These are phyloP conservation scores for Camellia sinensis DNA, from an alignment of 148 eudicot species.

Conservation along the genomic window DNA sequence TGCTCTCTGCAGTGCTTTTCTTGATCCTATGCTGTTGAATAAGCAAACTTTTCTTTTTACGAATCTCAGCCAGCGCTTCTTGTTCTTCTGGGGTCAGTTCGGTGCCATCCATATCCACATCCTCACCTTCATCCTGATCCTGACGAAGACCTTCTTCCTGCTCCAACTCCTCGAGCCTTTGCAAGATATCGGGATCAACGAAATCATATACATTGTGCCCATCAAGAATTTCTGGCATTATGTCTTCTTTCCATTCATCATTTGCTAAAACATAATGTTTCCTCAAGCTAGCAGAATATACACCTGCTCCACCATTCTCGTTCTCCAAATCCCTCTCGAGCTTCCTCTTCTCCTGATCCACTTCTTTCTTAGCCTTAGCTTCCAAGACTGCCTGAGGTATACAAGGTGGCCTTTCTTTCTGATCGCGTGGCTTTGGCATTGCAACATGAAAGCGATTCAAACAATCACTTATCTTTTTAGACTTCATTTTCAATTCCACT, in stretches of 20 bases:
- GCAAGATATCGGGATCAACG: slow-evolving; percentile 76
- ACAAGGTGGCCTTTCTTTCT: slow-evolving; percentile 68
- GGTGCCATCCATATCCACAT: slow-evolving; percentile 76
- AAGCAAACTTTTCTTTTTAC: slow-evolving; percentile 76
- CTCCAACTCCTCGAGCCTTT: slow-evolving; percentile 82
- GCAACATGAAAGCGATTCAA: slow-evolving; percentile 92
- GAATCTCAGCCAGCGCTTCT: slow-evolving; percentile 62
- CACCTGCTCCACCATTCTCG: slow-evolving; percentile 96
- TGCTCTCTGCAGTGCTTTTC: slow-evolving; percentile 80
- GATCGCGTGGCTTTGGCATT: slow-evolving; percentile 79
- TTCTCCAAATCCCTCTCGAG: slow-evolving; percentile 80
- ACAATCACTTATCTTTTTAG: slow-evolving; percentile 86
- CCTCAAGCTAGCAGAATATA: slow-evolving; percentile 80
- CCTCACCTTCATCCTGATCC: slow-evolving; percentile 62
- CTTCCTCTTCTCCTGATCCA: slow-evolving; percentile 50
- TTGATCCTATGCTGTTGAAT: slow-evolving; percentile 78
- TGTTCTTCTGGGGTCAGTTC: slow-evolving; percentile 64
- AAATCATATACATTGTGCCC: slow-evolving; percentile 93
- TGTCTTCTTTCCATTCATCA: slow-evolving; percentile 88
- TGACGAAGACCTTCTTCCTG: slow-evolving; percentile 71
- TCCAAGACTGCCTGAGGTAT: slow-evolving; percentile 78
- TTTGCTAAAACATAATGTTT: slow-evolving; percentile 75
- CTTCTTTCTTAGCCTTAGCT: slow-evolving; percentile 61
- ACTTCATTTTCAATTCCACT: slow-evolving; percentile 91
- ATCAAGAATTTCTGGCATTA: slow-evolving; percentile 80